Base-by-base conservation (phyloP, 1,284 basidiomycete genomes). In the Entoloma clypeatum region DNA sequence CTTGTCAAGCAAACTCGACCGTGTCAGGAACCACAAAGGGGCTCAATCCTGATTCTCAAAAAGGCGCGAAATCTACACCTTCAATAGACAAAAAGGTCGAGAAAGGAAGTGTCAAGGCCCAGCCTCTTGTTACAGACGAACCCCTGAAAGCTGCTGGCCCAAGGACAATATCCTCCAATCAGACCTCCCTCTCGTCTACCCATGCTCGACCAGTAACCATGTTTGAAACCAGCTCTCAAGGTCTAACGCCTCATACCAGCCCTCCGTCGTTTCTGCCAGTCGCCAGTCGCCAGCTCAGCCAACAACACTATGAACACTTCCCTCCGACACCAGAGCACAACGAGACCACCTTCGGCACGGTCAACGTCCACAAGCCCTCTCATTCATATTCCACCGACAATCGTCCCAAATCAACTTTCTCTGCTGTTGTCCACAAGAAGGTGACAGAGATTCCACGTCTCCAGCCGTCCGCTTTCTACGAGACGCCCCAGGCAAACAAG, bases 361-460 rank as follows among this genome's bases (percentile, higher is more conserved):
- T 60, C 21, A 56, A 57, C 4, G 25, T 58, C 26, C 55, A 57
- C 30, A 54, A 55, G 32, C 29, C 42, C n/a, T 57, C 56, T 2
- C 44, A 51, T 23, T 56, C 55, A 24, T 37, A 52, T 31, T 54
- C 57, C 33, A 10, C 35, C 34, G 6, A 35, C 39, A 2, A 41
- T 35, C 25, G 24, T 29, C n/a, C n/a, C n/a, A n/a, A n/a, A n/a
- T 22, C 57, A 19, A 59, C 63, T 6, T 79, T 79, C 58, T 67
- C 60, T 33, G 73, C 77, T 13, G 69, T 78, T 8, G 76, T 79
- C 26, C 77, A 78, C 48, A 57, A 64, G 45, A 77, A 73, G 48
- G 63, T 73, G 13, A 59, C 60, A 6, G 71, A 72, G 41, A 45
- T 41, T 7, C 51, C 47, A 9, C 17, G 30, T 3, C 21, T 52